Percentiles rank a stretch among this genome's conserved stretches.
Conservation (phyloP, 495 filamentous ascomycete genomes). For the Mytilinidion resinicola region DNA sequence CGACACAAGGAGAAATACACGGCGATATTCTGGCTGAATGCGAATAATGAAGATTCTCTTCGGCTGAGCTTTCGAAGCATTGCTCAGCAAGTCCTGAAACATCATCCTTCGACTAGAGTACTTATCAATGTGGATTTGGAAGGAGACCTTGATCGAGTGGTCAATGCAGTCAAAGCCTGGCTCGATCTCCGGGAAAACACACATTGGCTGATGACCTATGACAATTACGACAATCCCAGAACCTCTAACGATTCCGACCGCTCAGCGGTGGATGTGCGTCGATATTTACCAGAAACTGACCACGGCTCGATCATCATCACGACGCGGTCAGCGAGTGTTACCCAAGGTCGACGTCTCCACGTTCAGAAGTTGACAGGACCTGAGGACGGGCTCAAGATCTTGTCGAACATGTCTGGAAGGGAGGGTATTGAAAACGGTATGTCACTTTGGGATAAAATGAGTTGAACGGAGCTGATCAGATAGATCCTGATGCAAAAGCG, state of each 20-base stretch:
- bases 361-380: neutral
- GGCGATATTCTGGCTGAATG: constrained; percentile 16
- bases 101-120: constrained; percentile 5
- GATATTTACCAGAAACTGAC: constrained; percentile 32
- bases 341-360: neutral
- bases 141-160: constrained; percentile 4
- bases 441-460: too few species aligned
- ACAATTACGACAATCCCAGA: constrained; percentile 26
- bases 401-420: too few species aligned
- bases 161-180: constrained; percentile 5
- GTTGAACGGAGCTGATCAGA: too few species aligned
- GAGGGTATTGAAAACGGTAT: too few species aligned
- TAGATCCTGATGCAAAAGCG: too few species aligned
- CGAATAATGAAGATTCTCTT: constrained; percentile 8
- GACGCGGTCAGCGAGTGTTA: constrained; percentile 1
- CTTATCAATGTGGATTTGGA: constrained; percentile 4
- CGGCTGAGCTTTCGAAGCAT: constrained; percentile 11
- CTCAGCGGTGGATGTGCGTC: constrained; percentile 28
- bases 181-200: constrained; percentile 1
- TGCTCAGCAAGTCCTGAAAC: constrained; percentile 6
- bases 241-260: constrained; percentile 11
- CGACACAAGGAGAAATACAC: constrained; percentile 12
- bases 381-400: too few species aligned
- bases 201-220: constrained; percentile 31
- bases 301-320: constrained; percentile 32